These are phyloP conservation scores for Thelonectria rubi DNA, from an alignment of 2,329 filamentous ascomycete genomes.

Conservation along the genomic window DNA sequence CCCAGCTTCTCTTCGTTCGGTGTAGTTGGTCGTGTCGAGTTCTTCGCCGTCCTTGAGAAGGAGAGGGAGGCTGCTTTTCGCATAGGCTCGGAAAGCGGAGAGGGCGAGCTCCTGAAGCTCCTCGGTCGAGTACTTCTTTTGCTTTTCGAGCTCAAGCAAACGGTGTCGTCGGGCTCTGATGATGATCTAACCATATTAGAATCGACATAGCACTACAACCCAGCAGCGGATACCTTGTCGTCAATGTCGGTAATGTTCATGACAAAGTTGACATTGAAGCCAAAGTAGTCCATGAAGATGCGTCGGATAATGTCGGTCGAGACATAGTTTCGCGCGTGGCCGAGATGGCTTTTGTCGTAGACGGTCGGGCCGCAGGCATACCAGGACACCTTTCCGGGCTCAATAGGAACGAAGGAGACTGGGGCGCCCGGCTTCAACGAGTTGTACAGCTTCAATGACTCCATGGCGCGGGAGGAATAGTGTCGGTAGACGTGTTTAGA, in stretches of 20 bases:
- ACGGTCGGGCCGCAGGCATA: slow-evolving; percentile 91
- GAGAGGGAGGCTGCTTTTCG: slow-evolving; percentile 63
- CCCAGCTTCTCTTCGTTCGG: slow-evolving; percentile 57
- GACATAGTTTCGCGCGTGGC: slow-evolving; percentile 90
- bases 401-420: slow-evolving; percentile 77
- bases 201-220: background rate
- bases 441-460: slow-evolving; percentile 79
- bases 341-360: slow-evolving; percentile 83
- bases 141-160: slow-evolving; percentile 60
- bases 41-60: slow-evolving; percentile 54
- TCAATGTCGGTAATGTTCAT: slow-evolving; percentile 94
- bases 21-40: slow-evolving; percentile 62
- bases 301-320: slow-evolving; percentile 88
- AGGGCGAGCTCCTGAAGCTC: slow-evolving; percentile 58
- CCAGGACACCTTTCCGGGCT: slow-evolving; percentile 79
- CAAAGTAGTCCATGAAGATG: slow-evolving; percentile 84
- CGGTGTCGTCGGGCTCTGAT: slow-evolving; percentile 78
- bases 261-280: slow-evolving; percentile 83
- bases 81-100: slow-evolving; percentile 65
- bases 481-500: slow-evolving; percentile 39
- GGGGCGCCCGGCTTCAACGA: slow-evolving; percentile 77
- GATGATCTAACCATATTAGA: slow-evolving; percentile 57
- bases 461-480: slow-evolving; percentile 55
- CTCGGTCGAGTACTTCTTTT: background rate
- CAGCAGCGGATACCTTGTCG: slow-evolving; percentile 64